Percentiles rank a stretch among this genome's conserved stretches.
Conservation (phyloP, 805 yeast genomes). For the Lachancea nothofagi region DNA sequence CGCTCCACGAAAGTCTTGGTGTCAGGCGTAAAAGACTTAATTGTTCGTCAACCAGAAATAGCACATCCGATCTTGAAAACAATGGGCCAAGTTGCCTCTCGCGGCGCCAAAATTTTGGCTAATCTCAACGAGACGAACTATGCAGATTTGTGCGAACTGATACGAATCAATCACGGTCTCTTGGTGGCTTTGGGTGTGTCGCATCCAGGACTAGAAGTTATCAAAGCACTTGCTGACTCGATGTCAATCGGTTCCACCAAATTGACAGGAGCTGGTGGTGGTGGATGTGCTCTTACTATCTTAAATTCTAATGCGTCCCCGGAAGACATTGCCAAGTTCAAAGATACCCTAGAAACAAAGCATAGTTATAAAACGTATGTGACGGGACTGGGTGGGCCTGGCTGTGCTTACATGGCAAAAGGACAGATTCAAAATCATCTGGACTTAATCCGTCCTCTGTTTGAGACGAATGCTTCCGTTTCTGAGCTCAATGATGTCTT, state of each 20-base stretch:
- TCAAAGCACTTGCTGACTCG: slow-evolving; percentile 61
- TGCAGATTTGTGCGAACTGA: slow-evolving; percentile 48
- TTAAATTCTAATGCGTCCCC: slow-evolving; percentile 42
- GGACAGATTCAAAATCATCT: slow-evolving; percentile 11
- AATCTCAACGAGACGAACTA: slow-evolving; percentile 39
- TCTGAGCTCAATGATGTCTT: slow-evolving; percentile 14
- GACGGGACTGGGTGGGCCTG: slow-evolving; percentile 84
- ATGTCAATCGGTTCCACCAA: slow-evolving; percentile 77
- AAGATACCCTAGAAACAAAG: slow-evolving; percentile 28
- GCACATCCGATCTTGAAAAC: slow-evolving; percentile 60
- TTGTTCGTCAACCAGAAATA: slow-evolving; percentile 48
- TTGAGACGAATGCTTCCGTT: slow-evolving; percentile 12
- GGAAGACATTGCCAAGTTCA: slow-evolving; percentile 33
- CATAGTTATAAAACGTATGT: slow-evolving; percentile 69
- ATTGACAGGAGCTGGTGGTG: slow-evolving; percentile 98
- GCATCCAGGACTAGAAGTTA: slow-evolving; percentile 81
- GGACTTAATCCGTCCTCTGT: slow-evolving; percentile 10
- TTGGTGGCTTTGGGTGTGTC: slow-evolving; percentile 83
- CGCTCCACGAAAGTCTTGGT: slow-evolving; percentile 83
- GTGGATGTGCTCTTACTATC: slow-evolving; percentile 94
- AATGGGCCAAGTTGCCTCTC: slow-evolving; percentile 66
- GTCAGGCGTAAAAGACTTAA: slow-evolving; percentile 59
- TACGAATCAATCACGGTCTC: slow-evolving; percentile 82
- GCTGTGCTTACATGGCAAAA: slow-evolving; percentile 46
- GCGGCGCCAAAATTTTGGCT: slow-evolving; percentile 45